Evolutionary conservation across 2,329 filamentous ascomycete genomes (phyloP), one percentile per base, ranked within the genome.

Genomic region (Pseudogymnoascus sp.): DNA sequence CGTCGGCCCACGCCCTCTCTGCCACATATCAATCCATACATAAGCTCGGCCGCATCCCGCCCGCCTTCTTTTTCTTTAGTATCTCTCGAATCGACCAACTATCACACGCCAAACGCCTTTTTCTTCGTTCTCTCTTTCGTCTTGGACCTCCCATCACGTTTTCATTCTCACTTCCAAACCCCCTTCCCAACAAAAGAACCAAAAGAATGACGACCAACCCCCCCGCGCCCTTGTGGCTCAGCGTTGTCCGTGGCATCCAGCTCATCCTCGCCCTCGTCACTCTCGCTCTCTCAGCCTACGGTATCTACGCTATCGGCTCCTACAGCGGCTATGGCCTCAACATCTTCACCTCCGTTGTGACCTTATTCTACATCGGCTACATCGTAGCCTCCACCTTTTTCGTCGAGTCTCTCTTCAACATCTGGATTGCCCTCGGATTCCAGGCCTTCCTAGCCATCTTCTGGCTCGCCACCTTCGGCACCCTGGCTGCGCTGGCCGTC

Each of bases 11-110:
- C 25, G 8, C 25, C 45, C 9, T 12, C 45, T 33, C 45, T 55
- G n/a, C 8, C 45, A 55, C 45, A 55, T 55, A 55, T 55, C 25
- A 33, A 55, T 19, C 25, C 49, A 19, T 55, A 55, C 49, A 55
- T 55, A 55, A 55, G 23, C n/a, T 33, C 12, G 25, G 49, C 8
- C 49, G 28, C 49, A 55, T 33, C 25, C 49, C 14, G 9, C 25
- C 5, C 9, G 8, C 28, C 49, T 33, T 55, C 14, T 52, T 52
- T 30, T 16, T 55, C 45, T 28, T 16, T 8, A 19, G 45, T 55
- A 55, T 55, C 25, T 16, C n/a, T 55, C 45, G 4, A 30, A 55
- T 55, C 45, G 45, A 55, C 45, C 45, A 55, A 33, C 45, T 33
- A n/a, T 55, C 45, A n/a, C 14, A 30, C 45, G 45, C 45, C 45